phyloP scores from a whole-genome alignment of 169 alveolate genomes.

The Plasmodium vivax region DNA sequence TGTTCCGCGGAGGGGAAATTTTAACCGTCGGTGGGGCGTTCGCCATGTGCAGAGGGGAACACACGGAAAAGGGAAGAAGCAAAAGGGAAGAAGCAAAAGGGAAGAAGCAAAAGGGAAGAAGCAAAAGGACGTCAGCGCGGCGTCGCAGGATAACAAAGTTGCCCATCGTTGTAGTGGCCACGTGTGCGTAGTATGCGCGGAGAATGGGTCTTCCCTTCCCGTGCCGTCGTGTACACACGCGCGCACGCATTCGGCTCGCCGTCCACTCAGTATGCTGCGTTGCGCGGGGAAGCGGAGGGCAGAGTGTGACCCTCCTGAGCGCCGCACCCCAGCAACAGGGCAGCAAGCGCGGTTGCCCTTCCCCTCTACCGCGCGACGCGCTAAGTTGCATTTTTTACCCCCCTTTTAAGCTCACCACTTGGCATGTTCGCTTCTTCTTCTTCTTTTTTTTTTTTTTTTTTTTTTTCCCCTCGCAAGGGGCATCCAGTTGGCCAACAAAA shows the following conservation, averaged over 20 bases:
- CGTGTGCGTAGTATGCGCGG: background rate
- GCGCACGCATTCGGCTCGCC: background rate
- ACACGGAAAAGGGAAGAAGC: background rate
- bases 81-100: background rate
- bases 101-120: background rate
- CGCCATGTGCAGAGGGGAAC: background rate
- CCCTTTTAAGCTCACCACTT: background rate
- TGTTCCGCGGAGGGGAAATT: background rate
- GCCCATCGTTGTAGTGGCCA: background rate
- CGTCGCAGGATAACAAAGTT: background rate
- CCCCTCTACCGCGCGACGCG: background rate
- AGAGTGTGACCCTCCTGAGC: background rate
- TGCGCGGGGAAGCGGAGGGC: background rate
- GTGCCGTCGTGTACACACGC: background rate
- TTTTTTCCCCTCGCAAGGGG: background rate
- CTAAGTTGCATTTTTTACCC: background rate
- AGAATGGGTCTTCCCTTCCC: background rate
- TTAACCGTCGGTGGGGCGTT: background rate
- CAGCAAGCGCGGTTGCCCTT: background rate
- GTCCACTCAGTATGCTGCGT: background rate
- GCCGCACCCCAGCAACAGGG: background rate
- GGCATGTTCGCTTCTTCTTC: background rate
- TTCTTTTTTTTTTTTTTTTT: background rate
- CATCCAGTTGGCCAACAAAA: background rate
- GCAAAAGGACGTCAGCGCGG: background rate